Evolutionary conservation across 257 asterid genomes (phyloP).

Genomic region (Scutellaria galericulata): DNA sequence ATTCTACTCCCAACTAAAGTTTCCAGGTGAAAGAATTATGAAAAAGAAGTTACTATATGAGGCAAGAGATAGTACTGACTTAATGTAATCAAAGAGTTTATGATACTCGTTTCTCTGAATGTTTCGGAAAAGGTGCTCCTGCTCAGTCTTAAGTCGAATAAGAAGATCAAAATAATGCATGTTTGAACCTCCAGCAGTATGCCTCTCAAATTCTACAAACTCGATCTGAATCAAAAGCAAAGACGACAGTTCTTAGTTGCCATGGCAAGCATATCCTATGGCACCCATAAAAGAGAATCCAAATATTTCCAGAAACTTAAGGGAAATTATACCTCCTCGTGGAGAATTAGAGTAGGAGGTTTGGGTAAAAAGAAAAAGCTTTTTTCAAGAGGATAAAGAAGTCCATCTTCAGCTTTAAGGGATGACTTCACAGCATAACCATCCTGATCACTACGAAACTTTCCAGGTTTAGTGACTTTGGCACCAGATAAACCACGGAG

Average conservation of each 20-base stretch:
- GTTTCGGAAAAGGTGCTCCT: slow-evolving; percentile 89
- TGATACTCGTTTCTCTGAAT: slow-evolving; percentile 84
- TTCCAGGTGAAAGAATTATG: background rate
- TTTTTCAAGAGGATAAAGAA: slow-evolving; percentile 94
- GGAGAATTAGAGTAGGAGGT: slow-evolving; percentile 93
- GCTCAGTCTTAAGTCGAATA: slow-evolving; percentile 75
- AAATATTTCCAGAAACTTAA: background rate
- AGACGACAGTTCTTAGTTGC: slow-evolving; percentile 25
- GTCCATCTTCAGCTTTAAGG: slow-evolving; percentile 96
- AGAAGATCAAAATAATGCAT: slow-evolving; percentile 93
- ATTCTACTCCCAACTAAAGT: background rate
- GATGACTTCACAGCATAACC: slow-evolving; percentile 97
- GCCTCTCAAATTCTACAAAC: slow-evolving; percentile 87
- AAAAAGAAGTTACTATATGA: background rate
- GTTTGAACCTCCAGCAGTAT: slow-evolving; percentile 86
- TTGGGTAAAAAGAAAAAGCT: slow-evolving; percentile 96
- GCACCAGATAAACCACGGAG: slow-evolving; percentile 90
- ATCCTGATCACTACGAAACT: slow-evolving; percentile 74
- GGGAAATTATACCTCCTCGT: slow-evolving; percentile 69
- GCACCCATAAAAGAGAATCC: slow-evolving; percentile 7
- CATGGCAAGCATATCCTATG: slow-evolving; percentile 15
- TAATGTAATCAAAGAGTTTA: slow-evolving; percentile 67
- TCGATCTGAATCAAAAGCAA: slow-evolving; percentile 52
- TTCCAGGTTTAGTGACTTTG: slow-evolving; percentile 88
- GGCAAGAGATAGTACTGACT: slow-evolving; percentile 45